These are phyloP conservation scores for Astragalus glycyphyllos DNA, from an alignment of 306 rosid species.

Conservation along the genomic window DNA sequence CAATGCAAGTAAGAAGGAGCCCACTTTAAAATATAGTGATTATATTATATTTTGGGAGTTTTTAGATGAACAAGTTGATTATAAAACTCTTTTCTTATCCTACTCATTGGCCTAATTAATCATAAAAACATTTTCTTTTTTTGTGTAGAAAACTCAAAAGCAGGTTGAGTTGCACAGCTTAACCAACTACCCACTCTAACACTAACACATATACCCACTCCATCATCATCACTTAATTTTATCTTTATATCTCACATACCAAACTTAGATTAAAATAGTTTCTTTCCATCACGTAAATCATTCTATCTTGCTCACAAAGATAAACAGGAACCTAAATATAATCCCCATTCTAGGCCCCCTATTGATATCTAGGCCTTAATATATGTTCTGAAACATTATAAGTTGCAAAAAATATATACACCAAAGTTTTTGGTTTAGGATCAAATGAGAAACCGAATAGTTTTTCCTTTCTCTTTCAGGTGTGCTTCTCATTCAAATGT, in stretches of 20 bases:
- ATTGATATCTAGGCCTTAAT: slow-evolving; percentile 29
- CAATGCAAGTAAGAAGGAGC: slow-evolving; percentile 48
- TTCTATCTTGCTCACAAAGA: slow-evolving; percentile 68
- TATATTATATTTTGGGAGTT: slow-evolving; percentile 36
- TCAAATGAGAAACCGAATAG: slow-evolving; percentile 58
- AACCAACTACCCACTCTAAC: slow-evolving; percentile 57
- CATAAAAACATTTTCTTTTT: not conserved
- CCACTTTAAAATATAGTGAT: slow-evolving; percentile 36
- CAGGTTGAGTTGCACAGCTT: slow-evolving; percentile 51
- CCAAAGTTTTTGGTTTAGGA: slow-evolving; percentile 25
- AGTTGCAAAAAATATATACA: slow-evolving; percentile 2
- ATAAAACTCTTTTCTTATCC: not conserved
- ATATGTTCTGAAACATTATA: slow-evolving; percentile 14
- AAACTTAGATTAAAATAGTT: slow-evolving; percentile 52
- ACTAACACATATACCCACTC: slow-evolving; percentile 52
- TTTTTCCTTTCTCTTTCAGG: slow-evolving; percentile 69
- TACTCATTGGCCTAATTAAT: slow-evolving; percentile 17
- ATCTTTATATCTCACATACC: slow-evolving; percentile 47
- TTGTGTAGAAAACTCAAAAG: slow-evolving; percentile 14
- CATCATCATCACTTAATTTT: slow-evolving; percentile 49
- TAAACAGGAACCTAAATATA: slow-evolving; percentile 46
- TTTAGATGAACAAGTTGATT: slow-evolving; percentile 17
- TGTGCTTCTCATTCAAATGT: slow-evolving; percentile 86
- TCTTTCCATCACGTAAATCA: slow-evolving; percentile 61
- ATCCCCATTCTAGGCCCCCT: slow-evolving; percentile 27